A percentile compares a stretch with the other conserved stretches of the same genome.
Conservation (phyloP, 2,329 filamentous ascomycete species). For the Talaromyces sp. region DNA sequence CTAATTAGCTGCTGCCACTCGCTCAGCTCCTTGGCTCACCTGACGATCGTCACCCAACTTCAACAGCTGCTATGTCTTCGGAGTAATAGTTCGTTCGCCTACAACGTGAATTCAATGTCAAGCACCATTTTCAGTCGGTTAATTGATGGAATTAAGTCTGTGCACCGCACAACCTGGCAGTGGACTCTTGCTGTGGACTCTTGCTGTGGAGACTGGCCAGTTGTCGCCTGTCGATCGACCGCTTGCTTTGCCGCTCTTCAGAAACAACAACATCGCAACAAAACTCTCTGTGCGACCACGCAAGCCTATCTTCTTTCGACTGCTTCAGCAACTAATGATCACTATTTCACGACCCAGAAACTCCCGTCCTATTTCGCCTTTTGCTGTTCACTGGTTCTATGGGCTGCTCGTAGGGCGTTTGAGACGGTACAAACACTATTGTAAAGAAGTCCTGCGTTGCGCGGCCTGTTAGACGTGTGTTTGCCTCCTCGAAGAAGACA, state of each 20-base stretch:
- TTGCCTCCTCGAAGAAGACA: neutral
- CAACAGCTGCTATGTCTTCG: neutral
- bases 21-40: neutral
- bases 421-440: conserved; percentile 10
- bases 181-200: neutral
- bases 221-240: neutral
- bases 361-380: neutral
- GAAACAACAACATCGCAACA: neutral
- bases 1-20: neutral
- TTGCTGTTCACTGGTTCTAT: neutral
- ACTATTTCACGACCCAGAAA: neutral
- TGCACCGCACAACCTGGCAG: neutral
- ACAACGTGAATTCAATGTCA: neutral
- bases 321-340: neutral
- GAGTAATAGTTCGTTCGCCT: too few species aligned
- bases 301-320: neutral
- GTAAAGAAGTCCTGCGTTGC: conserved; percentile 10
- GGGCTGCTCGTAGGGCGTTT: conserved; percentile 4
- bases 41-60: neutral
- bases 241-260: neutral
- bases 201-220: neutral
- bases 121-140: neutral
- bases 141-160: neutral
- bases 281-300: neutral
- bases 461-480: neutral